Evolutionary conservation across 306 rosid genomes (phyloP), one percentile per base, ranked within the genome.

Genomic region (Hippophae rhamnoides): DNA sequence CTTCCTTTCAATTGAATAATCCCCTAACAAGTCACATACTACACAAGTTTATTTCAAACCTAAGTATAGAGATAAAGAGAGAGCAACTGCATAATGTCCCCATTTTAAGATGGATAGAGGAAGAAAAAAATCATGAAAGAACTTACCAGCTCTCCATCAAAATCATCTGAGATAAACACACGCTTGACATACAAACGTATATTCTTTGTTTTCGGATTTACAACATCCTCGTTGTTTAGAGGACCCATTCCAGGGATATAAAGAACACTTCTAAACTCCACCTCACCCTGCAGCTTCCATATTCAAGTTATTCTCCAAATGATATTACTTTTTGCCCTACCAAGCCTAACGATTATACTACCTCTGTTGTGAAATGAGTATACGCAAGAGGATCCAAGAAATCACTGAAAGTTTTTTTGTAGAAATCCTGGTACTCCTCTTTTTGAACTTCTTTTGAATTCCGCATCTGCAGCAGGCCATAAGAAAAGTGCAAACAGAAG

Each of bases 111-210:
- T 10, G 52, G 41, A 42, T 13, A 51, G 18, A 23, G 6, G 13
- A 18, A 18, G 10, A 12, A 1, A 49, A 18, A n/a, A 44, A 40
- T 9, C 9, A 55, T n/a, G 52, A 40, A n/a, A 11, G 51, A 55
- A 86, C 97, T 82, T 77, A 93, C 99, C 89, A 93, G 85, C 66
- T 93, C 97, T 44, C 97, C 99, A 44, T 93, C 99, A 79, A 93
- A 93, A 64, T 93, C 99, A 79, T 93, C 95, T 1, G 99, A 93
- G 76, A 93, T 93, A 72, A 93, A 93, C 48, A 93, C 93, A 48
- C 97, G 95, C 77, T 93, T 88, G 61, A 92, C 99, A 72, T 82
- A 92, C 65, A 92, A 59, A 11, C 95, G 95, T 53, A 92, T 92
- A 55, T 92, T 88, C 72, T 92, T 92, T 26, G 99, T 92, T 77